Percentiles rank a stretch among this genome's conserved stretches.
Conservation (phyloP, 1,284 basidiomycete genomes). For the Microbotryum intermedium region DNA sequence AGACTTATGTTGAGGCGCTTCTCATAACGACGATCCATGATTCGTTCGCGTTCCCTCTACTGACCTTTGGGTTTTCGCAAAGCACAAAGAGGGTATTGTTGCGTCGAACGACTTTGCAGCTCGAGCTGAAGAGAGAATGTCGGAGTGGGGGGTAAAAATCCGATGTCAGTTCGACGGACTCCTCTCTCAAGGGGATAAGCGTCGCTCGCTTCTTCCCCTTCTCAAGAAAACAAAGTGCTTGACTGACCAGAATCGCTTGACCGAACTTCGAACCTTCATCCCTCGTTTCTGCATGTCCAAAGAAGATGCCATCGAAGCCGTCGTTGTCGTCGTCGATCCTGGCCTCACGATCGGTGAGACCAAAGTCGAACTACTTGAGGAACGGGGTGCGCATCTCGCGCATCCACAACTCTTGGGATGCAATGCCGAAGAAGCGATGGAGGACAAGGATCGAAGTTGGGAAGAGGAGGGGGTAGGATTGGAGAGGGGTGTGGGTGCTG, state of each 20-base stretch:
- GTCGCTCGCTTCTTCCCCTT: no score
- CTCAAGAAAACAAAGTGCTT: constrained; percentile 40
- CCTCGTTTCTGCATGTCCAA: constrained; percentile 47
- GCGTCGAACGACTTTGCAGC: constrained; percentile 44
- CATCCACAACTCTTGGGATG: no score
- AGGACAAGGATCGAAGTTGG: not conserved
- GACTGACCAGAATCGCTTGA: constrained; percentile 49
- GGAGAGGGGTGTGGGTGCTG: constrained; percentile 1
- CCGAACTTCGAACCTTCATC: constrained; percentile 93
- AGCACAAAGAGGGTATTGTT: constrained; percentile 90
- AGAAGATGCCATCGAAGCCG: not conserved
- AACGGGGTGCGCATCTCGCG: not conserved
- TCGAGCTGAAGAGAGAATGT: constrained; percentile 48
- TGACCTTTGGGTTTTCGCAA: constrained; percentile 88
- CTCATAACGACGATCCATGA: no score
- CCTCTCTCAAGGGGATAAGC: no score
- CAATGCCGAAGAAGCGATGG: not conserved
- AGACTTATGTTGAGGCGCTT: no score
- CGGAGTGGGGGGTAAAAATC: constrained; percentile 81
- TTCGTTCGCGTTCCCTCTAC: constrained; percentile 44
- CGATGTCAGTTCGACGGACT: no score
- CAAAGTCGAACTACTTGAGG: not conserved
- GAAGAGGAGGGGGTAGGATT: not conserved
- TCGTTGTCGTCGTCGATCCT: not conserved
- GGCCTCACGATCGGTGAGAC: not conserved